Conservation (phyloP, 2,329 filamentous ascomycete genomes). For the Hymenoscyphus linearis region DNA sequence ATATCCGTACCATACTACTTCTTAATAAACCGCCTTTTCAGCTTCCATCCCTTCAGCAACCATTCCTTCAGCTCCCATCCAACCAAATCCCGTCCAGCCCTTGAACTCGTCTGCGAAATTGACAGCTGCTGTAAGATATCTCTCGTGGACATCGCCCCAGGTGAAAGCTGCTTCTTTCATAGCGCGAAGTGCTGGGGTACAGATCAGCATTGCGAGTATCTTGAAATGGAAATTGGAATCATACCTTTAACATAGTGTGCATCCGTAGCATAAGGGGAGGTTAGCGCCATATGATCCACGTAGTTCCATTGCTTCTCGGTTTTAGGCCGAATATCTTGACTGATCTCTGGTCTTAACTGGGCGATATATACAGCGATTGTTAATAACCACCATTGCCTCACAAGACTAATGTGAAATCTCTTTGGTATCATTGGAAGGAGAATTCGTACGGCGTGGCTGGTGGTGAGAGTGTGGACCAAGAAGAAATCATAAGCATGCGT, state of each 20-base stretch:
- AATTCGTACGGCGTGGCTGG: constrained; percentile 82
- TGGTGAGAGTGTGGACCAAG: constrained; percentile 74
- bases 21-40: background rate
- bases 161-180: constrained; percentile 69
- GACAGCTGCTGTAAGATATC: constrained; percentile 63
- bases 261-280: constrained; percentile 63
- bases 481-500: constrained; percentile 75
- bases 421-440: constrained; percentile 72
- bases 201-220: background rate
- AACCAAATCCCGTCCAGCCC: constrained; percentile 49
- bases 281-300: constrained; percentile 66
- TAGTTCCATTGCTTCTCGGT: constrained; percentile 64
- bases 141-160: constrained; percentile 65
- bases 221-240: constrained; percentile 15
- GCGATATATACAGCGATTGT: constrained; percentile 72
- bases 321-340: constrained; percentile 55
- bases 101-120: constrained; percentile 69
- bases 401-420: constrained; percentile 65
- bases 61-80: constrained; percentile 1
- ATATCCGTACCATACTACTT: background rate
- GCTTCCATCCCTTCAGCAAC: background rate
- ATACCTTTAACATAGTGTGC: constrained; percentile 80
- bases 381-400: constrained; percentile 88
- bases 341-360: constrained; percentile 66
- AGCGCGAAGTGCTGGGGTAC: constrained; percentile 55